Percentiles rank a stretch among this genome's conserved stretches.
phyloP scores from a whole-genome alignment of 257 asterid species.

The Forsythia suspensa region DNA sequence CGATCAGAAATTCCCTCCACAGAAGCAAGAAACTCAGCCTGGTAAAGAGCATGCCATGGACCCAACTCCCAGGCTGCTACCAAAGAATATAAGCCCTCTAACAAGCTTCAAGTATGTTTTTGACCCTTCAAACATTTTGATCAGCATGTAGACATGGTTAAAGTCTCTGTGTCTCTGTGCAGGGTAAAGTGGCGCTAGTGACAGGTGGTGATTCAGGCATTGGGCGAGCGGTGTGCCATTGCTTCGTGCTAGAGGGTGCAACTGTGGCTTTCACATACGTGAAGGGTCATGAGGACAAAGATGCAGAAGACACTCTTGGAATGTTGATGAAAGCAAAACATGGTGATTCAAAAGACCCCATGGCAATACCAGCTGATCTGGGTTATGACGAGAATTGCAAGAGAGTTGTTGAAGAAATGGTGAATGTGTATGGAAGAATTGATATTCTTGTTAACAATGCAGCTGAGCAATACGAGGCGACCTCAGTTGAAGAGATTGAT shows the following conservation, averaged over 20 bases:
- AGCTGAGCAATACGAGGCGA: conserved; percentile 60
- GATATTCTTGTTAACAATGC: conserved; percentile 73
- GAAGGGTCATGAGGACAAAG: conserved; percentile 70
- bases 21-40: conserved; percentile 69
- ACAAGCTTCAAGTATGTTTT: conserved; percentile 57
- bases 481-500: conserved; percentile 64
- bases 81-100: conserved; percentile 52
- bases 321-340: conserved; percentile 46
- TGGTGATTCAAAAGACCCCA: conserved; percentile 56
- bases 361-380: conserved; percentile 56
- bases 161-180: background rate
- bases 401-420: conserved; percentile 62
- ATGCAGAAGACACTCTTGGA: conserved; percentile 54
- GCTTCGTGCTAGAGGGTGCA: conserved; percentile 71
- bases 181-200: conserved; percentile 76
- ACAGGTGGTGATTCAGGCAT: conserved; percentile 82
- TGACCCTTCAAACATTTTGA: too few relatives aligned
- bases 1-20: conserved; percentile 59
- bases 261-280: conserved; percentile 73
- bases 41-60: conserved; percentile 82
- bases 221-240: conserved; percentile 66
- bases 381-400: conserved; percentile 72
- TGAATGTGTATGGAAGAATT: conserved; percentile 43
- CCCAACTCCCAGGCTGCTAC: conserved; percentile 42
- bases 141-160: too few relatives aligned